Conservation (phyloP, 1,284 basidiomycete species). For the Golubevia pallescens region DNA sequence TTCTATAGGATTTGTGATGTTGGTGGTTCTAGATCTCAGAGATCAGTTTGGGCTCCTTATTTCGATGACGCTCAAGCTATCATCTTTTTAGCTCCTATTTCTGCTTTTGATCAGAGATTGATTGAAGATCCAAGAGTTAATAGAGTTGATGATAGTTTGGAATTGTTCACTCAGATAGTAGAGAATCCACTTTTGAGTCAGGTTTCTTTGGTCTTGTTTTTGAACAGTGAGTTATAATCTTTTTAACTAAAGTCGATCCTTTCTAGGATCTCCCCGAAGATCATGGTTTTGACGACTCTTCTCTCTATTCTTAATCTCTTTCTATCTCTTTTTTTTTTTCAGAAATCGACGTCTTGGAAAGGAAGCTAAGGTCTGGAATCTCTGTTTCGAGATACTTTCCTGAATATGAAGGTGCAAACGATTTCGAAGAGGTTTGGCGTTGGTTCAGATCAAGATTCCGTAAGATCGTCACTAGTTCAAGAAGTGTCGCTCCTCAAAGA, state of each 20-base stretch:
- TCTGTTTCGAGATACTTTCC: slow-evolving; percentile 15
- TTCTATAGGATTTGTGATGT: slow-evolving; percentile 40
- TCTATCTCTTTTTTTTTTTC: too few relatives aligned
- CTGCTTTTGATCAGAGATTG: slow-evolving; percentile 37
- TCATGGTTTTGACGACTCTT: too few relatives aligned
- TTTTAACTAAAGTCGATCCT: too few relatives aligned
- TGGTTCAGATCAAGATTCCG: slow-evolving; percentile 31
- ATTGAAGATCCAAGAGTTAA: slow-evolving; percentile 27
- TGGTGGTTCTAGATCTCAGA: slow-evolving; percentile 27
- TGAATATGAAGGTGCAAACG: slow-evolving; percentile 29
- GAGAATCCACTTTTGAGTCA: slow-evolving; percentile 17
- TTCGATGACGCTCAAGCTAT: slow-evolving; percentile 28
- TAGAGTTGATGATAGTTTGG: slow-evolving; percentile 26
- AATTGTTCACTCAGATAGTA: slow-evolving; percentile 26
- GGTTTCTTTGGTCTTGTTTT: slow-evolving; percentile 34
- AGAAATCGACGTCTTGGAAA: slow-evolving; percentile 33
- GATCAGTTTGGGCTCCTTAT: slow-evolving; percentile 30
- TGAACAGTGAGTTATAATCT: slow-evolving; percentile 20
- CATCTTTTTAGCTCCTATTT: slow-evolving; percentile 45
- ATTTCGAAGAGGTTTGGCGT: slow-evolving; percentile 36
- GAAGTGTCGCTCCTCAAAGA: slow-evolving; percentile 8
- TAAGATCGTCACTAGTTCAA: background rate
- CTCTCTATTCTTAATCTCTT: too few relatives aligned
- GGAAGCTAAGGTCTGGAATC: slow-evolving; percentile 15
- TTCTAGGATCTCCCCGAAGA: too few relatives aligned